Conservation (phyloP, 192 early-diverging fungal species). For the Rhizoclosmatium globosum region DNA sequence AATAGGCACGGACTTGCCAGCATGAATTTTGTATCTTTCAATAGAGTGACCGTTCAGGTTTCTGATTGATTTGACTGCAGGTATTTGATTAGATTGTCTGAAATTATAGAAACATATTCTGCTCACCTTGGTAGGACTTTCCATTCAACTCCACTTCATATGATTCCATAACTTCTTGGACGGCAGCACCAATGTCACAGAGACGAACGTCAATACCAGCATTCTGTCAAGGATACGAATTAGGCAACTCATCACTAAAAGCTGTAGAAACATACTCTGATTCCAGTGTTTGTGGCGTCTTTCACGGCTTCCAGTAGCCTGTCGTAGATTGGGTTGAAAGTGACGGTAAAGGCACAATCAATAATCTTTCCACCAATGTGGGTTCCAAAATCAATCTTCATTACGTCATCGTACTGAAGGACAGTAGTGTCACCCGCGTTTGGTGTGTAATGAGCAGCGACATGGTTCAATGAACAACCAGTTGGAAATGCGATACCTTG, state of each 20-base stretch:
- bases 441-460: constrained; percentile 97
- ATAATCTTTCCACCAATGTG: constrained; percentile 93
- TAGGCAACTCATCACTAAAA: neutral
- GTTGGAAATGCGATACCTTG: constrained; percentile 93
- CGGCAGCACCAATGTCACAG: constrained; percentile 92
- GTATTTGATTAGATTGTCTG: neutral
- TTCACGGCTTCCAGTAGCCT: constrained; percentile 84
- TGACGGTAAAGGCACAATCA: constrained; percentile 92
- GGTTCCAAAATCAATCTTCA: constrained; percentile 97
- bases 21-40: constrained; percentile 90
- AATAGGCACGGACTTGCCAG: constrained; percentile 95
- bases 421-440: constrained; percentile 96
- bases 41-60: constrained; percentile 98
- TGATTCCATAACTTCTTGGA: constrained; percentile 98
- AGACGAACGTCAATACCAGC: constrained; percentile 98
- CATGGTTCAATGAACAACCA: constrained; percentile 91
- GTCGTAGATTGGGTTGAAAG: constrained; percentile 93
- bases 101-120: constrained; percentile 8
- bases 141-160: constrained; percentile 96
- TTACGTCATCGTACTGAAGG: constrained; percentile 86
- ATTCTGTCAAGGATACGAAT: constrained; percentile 53
- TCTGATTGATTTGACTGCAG: constrained; percentile 85
- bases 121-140: constrained; percentile 82
- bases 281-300: constrained; percentile 96
- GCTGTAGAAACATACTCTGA: constrained; percentile 51